phyloP scores from a whole-genome alignment of 306 rosid genomes.

The Dicorynia guianensis region DNA sequence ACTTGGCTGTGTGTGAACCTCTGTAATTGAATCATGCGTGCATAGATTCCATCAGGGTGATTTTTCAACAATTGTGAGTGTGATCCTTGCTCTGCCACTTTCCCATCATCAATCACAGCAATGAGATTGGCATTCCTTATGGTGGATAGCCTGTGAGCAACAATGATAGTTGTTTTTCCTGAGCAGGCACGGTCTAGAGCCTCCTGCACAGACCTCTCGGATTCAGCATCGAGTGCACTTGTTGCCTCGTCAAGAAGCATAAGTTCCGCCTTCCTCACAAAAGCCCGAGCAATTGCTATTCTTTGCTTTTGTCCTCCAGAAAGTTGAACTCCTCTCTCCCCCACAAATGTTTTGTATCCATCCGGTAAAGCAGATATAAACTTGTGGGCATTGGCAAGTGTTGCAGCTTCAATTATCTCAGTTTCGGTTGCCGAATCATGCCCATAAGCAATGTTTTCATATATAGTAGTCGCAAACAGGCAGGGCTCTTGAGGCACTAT shows the following conservation, averaged over 20 bases:
- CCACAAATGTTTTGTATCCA: conserved; percentile 81
- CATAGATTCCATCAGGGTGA: conserved; percentile 86
- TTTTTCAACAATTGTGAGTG: conserved; percentile 85
- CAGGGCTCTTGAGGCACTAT: conserved; percentile 90
- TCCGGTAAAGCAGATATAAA: conserved; percentile 81
- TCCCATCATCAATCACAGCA: conserved; percentile 93
- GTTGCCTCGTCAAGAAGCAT: conserved; percentile 95
- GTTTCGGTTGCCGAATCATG: conserved; percentile 79
- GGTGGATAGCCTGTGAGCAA: conserved; percentile 87
- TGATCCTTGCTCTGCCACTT: conserved; percentile 92
- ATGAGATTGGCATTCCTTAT: conserved; percentile 78
- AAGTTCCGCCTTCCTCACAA: conserved; percentile 77
- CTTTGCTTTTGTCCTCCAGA: conserved; percentile 95
- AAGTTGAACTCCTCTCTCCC: conserved; percentile 87
- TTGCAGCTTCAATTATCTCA: conserved; percentile 84
- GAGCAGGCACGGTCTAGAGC: conserved; percentile 85
- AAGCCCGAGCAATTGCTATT: conserved; percentile 86
- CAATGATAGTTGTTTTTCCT: conserved; percentile 82
- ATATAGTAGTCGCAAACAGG: conserved; percentile 75
- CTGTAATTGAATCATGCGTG: conserved; percentile 86
- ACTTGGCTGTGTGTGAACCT: conserved; percentile 77
- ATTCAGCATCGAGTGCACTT: conserved; percentile 94
- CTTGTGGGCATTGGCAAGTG: conserved; percentile 84
- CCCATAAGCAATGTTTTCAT: conserved; percentile 89
- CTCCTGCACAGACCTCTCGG: conserved; percentile 89